Percentiles rank a stretch among this genome's conserved stretches.
phyloP scores from a whole-genome alignment of 2,329 filamentous ascomycete species.

The Ceratocystis lukuohia region DNA sequence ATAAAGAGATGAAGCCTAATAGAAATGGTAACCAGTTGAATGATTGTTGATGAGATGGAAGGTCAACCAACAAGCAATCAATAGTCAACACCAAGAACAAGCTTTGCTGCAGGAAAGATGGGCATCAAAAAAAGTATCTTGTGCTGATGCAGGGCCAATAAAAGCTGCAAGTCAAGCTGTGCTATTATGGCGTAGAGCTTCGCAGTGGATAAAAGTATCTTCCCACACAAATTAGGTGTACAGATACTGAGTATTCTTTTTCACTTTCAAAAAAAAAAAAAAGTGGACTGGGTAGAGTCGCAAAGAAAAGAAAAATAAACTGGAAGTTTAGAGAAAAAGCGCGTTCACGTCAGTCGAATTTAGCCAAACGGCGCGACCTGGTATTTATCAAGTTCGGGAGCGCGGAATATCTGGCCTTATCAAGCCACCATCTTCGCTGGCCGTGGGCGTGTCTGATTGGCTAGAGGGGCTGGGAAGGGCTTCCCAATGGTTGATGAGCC shows the following conservation, averaged over 20 bases:
- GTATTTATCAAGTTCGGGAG: slow-evolving; percentile 21
- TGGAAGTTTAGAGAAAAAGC: slow-evolving; percentile 20
- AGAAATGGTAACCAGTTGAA: not conserved
- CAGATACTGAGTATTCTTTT: slow-evolving; percentile 5
- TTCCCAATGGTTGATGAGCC: not conserved
- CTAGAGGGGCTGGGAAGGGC: not conserved
- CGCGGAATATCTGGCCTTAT: slow-evolving; percentile 21
- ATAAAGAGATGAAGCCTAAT: not conserved
- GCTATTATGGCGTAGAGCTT: not conserved
- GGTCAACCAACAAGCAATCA: not conserved
- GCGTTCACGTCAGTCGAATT: slow-evolving; percentile 21
- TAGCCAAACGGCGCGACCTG: slow-evolving; percentile 21
- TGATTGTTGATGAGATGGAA: not conserved
- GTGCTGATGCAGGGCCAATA: no score
- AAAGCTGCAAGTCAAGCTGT: no score
- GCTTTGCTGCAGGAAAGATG: not conserved
- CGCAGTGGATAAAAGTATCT: slow-evolving; percentile 14
- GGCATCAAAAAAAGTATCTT: not conserved
- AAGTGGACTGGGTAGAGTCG: slow-evolving; percentile 8
- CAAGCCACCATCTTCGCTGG: slow-evolving; percentile 10
- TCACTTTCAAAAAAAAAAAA: no score
- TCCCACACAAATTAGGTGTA: slow-evolving; percentile 15
- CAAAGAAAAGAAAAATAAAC: slow-evolving; percentile 17
- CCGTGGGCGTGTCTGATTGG: slow-evolving; percentile 16
- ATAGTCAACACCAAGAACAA: not conserved